Evolutionary conservation across 768 basidiomycete species (phyloP), one percentile per base, ranked within the genome.

Genomic region (Lentinula sp.): DNA sequence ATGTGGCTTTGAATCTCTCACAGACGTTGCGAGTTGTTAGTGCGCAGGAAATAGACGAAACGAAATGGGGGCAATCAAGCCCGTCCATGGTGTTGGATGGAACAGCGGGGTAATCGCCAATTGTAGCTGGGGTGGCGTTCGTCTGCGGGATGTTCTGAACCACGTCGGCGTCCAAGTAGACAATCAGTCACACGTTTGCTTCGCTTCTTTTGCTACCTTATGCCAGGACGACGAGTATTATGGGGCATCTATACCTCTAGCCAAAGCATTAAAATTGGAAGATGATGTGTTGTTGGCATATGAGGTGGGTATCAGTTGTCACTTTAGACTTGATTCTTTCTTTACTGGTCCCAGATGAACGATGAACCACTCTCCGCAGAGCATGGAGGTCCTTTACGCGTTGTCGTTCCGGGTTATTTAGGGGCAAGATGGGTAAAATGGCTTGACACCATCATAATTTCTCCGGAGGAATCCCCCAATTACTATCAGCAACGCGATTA

Each of bases 391-490:
- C 87, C 87, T 3, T 65, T 90, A 28, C 83, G 88, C n/a, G 71
- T 86, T 7, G 81, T 89, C 43, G 84, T 85, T 1, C 88, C 88
- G 0, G 88, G 88, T 3, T 81, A 79, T 65, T 75, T 83, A 15
- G 88, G 88, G 6, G 88, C 85, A 35, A 81, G 88, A 10, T 88
- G 87, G 85, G 86, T 88, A 7, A 89, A 90, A 75, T 90, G 88
- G 88, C 74, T 88, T 0, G 85, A 87, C 65, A 81, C 75, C 0
- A 83, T 89, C 65, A 72, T 77, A 32, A 66, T 88, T 60, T 81
- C 85, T 4, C 23, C 69, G 0, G 67, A 71, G 6, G 87, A 90
- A 71, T 87, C 86, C 1, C 77, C 80, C 35, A 88, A 86, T 67
- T 88, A 83, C 70, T 90, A 88, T 67, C 87, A 89, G 64, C 86